These are phyloP conservation scores for Atkinsonella texensis DNA, from an alignment of 2,329 filamentous ascomycete genomes.

Conservation along the genomic window DNA sequence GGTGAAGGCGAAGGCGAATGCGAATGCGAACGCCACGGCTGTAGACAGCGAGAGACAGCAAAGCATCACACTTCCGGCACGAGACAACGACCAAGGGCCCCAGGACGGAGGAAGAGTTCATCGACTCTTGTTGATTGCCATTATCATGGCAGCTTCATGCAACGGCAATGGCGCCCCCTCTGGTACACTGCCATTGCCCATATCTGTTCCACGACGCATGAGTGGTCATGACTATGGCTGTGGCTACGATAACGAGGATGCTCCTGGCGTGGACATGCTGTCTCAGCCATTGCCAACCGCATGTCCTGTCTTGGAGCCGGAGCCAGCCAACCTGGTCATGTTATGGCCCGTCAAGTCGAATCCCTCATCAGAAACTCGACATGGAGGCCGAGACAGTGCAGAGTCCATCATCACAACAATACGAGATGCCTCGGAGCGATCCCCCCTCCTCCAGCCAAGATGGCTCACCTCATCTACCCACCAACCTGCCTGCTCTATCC, in stretches of 20 bases:
- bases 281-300: constrained; percentile 28
- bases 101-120: background rate
- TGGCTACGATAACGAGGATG: background rate
- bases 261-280: constrained; percentile 14
- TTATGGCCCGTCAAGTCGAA: constrained; percentile 17
- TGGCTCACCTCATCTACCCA: constrained; percentile 2
- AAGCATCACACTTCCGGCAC: too few species aligned
- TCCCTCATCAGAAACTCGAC: background rate
- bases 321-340: constrained; percentile 27
- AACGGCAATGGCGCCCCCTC: background rate
- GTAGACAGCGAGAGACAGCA: too few species aligned
- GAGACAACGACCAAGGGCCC: too few species aligned
- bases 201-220: background rate
- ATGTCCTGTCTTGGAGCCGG: constrained; percentile 29
- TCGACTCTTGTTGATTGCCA: background rate
- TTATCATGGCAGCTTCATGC: background rate
- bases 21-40: too few species aligned
- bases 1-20: background rate
- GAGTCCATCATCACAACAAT: background rate
- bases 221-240: background rate
- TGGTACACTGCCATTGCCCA: background rate
- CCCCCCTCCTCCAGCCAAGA: constrained; percentile 13
- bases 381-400: background rate
- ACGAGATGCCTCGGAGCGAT: constrained; percentile 11
- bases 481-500: constrained; percentile 3